phyloP scores from a whole-genome alignment of 2,329 filamentous ascomycete genomes.

The Colletotrichum spaethianum region DNA sequence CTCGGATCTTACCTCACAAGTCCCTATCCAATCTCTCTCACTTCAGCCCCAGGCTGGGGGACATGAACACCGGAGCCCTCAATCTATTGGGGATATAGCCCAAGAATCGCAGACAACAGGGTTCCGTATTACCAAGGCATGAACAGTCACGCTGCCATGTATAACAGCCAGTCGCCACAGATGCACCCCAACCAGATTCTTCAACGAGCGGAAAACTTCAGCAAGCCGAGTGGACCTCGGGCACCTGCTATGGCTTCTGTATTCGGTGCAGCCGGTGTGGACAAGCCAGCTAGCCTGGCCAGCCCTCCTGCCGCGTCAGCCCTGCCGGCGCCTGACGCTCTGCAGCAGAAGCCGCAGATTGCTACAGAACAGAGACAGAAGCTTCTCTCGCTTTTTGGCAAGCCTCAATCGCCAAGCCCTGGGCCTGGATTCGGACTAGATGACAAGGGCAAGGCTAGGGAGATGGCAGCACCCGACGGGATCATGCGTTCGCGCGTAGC shows the following conservation, averaged over 20 bases:
- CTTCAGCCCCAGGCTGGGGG: conserved; percentile 24
- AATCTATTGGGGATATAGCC: conserved; percentile 6
- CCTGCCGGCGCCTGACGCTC: conserved; percentile 46
- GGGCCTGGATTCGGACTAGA: conserved; percentile 23
- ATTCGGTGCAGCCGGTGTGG: conserved; percentile 15
- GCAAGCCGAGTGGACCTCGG: conserved; percentile 13
- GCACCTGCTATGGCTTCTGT: conserved; percentile 15
- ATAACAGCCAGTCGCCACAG: conserved; percentile 16
- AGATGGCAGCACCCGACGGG: conserved; percentile 45
- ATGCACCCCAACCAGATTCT: conserved; percentile 21
- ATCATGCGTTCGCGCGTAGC: conserved; percentile 55
- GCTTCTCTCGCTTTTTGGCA: conserved; percentile 75
- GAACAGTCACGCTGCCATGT: neutral
- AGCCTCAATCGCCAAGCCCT: conserved; percentile 50
- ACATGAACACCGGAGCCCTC: conserved; percentile 10
- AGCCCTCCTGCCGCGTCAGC: conserved; percentile 48
- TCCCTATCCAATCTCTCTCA: conserved; percentile 20
- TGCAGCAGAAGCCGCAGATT: conserved; percentile 53
- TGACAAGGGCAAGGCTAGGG: conserved; percentile 50
- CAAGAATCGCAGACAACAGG: conserved; percentile 19
- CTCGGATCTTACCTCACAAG: conserved; percentile 9
- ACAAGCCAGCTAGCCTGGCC: conserved; percentile 44
- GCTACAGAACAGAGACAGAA: conserved; percentile 60
- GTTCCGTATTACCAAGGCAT: conserved; percentile 13
- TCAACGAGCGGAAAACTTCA: conserved; percentile 23